Percentiles rank a stretch among this genome's conserved stretches.
These are phyloP conservation scores for Syzygium aqueum DNA, from an alignment of 345 rosid species.

Conservation along the genomic window DNA sequence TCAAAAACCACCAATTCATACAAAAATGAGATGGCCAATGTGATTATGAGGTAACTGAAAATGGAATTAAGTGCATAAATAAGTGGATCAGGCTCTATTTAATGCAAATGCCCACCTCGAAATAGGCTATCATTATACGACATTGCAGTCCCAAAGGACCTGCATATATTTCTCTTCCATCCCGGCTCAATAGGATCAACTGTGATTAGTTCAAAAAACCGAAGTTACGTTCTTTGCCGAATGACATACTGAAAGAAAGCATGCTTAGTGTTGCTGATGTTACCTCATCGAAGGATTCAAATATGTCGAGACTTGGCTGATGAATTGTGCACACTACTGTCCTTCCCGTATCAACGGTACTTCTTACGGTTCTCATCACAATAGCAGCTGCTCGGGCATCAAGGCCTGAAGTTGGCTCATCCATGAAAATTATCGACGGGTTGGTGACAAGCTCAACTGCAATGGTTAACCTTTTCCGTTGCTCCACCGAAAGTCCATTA, in stretches of 20 bases:
- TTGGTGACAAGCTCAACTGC: constrained; percentile 18
- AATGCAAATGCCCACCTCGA: not conserved
- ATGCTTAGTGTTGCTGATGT: not conserved
- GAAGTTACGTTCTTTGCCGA: not conserved
- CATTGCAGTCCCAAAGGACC: constrained; percentile 9
- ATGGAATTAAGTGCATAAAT: not conserved
- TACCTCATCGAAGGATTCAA: constrained; percentile 11
- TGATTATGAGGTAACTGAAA: not conserved
- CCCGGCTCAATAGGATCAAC: constrained; percentile 5
- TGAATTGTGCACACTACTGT: constrained; percentile 7
- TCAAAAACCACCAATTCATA: not conserved
- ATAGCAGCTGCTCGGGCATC: constrained; percentile 21
- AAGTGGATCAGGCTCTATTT: not conserved
- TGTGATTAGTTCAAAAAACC: not conserved
- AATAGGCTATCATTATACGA: constrained; percentile 1
- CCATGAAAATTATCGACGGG: constrained; percentile 17
- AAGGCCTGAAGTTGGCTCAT: constrained; percentile 19
- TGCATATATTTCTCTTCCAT: constrained; percentile 5
- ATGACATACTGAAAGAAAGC: not conserved
- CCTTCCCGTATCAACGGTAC: constrained; percentile 1
- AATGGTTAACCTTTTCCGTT: constrained; percentile 14
- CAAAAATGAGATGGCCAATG: not conserved
- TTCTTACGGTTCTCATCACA: constrained; percentile 10
- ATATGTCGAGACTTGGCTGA: constrained; percentile 9
- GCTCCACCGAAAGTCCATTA: constrained; percentile 13